phyloP scores from a whole-genome alignment of 305 asterid genomes.

The Galium porrigens region DNA sequence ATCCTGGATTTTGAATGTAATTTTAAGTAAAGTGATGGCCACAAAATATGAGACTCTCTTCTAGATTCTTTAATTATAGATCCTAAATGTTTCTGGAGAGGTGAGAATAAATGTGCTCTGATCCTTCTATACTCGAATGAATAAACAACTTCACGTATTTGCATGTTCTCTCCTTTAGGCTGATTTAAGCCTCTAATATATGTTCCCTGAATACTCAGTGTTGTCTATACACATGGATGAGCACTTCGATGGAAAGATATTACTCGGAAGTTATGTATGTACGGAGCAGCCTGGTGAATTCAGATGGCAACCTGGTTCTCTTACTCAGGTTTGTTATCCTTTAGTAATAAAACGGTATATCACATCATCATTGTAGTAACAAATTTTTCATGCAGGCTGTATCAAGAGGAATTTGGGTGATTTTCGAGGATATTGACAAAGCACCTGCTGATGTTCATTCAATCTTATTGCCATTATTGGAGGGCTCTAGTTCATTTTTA shows the following conservation, averaged over 20 bases:
- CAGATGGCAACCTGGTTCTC: constrained; percentile 99
- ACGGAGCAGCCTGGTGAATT: constrained; percentile 93
- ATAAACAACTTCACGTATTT: neutral
- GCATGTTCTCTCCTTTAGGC: neutral
- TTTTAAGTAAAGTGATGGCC: neutral
- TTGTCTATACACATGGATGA: constrained; percentile 90
- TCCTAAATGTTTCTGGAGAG: neutral
- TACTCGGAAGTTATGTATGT: constrained; percentile 83
- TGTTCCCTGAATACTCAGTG: constrained; percentile 27
- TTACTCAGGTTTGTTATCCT: constrained; percentile 57
- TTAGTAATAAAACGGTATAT: constrained; percentile 14
- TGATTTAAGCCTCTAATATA: constrained; percentile 7
- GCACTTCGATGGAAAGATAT: constrained; percentile 84
- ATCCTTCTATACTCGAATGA: too few relatives aligned
- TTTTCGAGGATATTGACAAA: constrained; percentile 86
- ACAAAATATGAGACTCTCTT: neutral
- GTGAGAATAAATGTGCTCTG: neutral
- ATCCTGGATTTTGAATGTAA: neutral
- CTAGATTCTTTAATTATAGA: neutral
- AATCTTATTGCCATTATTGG: constrained; percentile 68
- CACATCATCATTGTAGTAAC: constrained; percentile 16
- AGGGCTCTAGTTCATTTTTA: constrained; percentile 56
- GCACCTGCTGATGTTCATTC: constrained; percentile 79
- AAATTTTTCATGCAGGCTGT: constrained; percentile 50
- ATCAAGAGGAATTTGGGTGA: constrained; percentile 78